Base-by-base conservation (phyloP, 1,284 basidiomycete species). In the Fomitopsis betulina region DNA sequence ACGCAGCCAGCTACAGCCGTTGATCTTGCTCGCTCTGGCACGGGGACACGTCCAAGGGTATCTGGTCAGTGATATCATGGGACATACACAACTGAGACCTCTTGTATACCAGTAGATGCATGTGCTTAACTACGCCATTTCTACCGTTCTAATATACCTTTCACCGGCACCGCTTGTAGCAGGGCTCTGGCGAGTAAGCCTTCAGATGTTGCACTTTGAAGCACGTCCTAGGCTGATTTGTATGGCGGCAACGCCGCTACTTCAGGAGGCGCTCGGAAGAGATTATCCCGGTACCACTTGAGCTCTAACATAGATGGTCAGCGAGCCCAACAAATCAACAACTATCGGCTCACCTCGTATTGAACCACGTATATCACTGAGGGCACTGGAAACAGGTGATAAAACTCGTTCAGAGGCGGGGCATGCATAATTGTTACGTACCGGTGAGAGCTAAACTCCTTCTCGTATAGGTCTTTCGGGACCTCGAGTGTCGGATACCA, bases 311-410 rank as follows among this genome's bases (percentile, higher is more conserved):
- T 6, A 35, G 52, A 19, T 55, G 43, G 9, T 19, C 21, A 47
- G 17, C 23, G 27, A 30, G 23, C 23, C 3, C 9, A 23, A 23
- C 23, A 6, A 2, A 8, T 27, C 30, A 17, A 3, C 38, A 35
- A 25, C 55, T 45, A 25, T 53, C 37, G 15, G 53, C 21, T 9
- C 55, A 91, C 89, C 91, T 74, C 72, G 71, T 51, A 94, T 93
- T 5, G 91, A 93, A 7, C 79, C 79, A 25, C 74, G 75, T 57
- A 94, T 94, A 63, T 94, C 92, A 59, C 86, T 86, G 58, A 93
- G 70, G 6, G 93, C 92, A 42, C 91, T 91, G 63, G 3, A 47
- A 25, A 32, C 52, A 15, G 60, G 19, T 23, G 30, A 35, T 27
- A 54, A 6, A 60, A 40, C 2, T 30, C 32, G n/a, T 23, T 10